Conservation (phyloP, 148 eudicot species). For the Vaccinium myrtillus region DNA sequence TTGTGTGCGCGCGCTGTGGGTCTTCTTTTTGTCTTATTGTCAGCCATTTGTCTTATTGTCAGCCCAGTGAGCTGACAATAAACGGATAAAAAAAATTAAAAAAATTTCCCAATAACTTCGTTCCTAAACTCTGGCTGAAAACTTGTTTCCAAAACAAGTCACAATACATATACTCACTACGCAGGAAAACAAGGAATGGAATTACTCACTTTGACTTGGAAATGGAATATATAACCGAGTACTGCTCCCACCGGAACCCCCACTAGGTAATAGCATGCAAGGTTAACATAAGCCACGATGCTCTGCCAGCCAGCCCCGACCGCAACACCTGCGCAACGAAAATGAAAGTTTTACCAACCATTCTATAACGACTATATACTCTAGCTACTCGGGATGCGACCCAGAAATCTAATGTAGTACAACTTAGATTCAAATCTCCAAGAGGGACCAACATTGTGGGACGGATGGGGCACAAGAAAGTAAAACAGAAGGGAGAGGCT, state of each 20-base stretch:
- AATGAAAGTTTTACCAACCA: background rate
- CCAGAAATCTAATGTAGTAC: background rate
- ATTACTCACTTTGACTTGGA: conserved; percentile 35
- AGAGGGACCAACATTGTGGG: no score
- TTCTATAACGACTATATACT: background rate
- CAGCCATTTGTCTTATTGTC: no score
- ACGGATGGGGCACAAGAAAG: no score
- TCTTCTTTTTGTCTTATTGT: no score
- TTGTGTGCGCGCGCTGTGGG: no score
- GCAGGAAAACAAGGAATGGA: background rate
- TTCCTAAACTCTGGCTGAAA: no score
- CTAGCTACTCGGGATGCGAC: background rate
- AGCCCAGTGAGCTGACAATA: no score
- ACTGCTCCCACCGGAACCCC: conserved; percentile 47
- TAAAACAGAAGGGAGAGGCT: background rate
- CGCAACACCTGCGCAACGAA: conserved; percentile 34
- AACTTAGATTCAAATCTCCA: background rate
- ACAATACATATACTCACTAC: no score
- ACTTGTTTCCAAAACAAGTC: no score
- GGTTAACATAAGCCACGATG: conserved; percentile 43
- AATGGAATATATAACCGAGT: conserved; percentile 39
- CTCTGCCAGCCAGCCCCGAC: conserved; percentile 49
- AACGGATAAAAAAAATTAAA: background rate
- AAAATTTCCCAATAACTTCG: background rate
- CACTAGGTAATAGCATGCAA: conserved; percentile 41